Evolutionary conservation across 495 filamentous ascomycete genomes (phyloP).

Genomic region (Trichoderma erinaceum): DNA sequence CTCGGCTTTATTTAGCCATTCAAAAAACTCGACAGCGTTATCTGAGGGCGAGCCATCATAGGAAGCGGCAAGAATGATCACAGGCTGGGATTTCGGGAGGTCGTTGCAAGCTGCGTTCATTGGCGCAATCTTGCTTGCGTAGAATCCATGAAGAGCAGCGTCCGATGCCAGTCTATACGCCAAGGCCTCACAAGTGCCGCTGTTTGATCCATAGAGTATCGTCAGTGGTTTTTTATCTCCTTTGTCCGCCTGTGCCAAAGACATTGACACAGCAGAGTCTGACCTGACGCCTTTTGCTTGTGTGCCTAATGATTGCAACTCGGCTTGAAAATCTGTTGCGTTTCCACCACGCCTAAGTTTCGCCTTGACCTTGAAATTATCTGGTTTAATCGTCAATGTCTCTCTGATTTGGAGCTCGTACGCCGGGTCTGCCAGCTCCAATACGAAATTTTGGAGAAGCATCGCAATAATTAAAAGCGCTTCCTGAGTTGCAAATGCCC

Average conservation of each 20-base stretch:
- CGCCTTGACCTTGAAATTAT: slow-evolving; percentile 57
- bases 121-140: slow-evolving; percentile 31
- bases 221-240: slow-evolving; percentile 31
- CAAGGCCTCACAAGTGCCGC: slow-evolving; percentile 61
- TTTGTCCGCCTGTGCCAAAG: too few relatives aligned
- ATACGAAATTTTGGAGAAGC: slow-evolving; percentile 51
- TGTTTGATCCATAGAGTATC: slow-evolving; percentile 63
- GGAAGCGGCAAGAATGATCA: slow-evolving; percentile 54
- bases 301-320: slow-evolving; percentile 31
- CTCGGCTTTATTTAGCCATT: slow-evolving; percentile 50
- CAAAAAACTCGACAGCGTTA: slow-evolving; percentile 59
- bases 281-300: slow-evolving; percentile 25
- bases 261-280: not conserved
- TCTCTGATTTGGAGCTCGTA: slow-evolving; percentile 57
- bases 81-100: slow-evolving; percentile 49
- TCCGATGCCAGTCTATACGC: slow-evolving; percentile 51
- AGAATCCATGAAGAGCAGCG: slow-evolving; percentile 46
- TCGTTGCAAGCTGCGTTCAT: slow-evolving; percentile 53
- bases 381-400: slow-evolving; percentile 65
- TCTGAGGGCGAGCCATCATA: slow-evolving; percentile 62
- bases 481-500: slow-evolving; percentile 54
- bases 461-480: slow-evolving; percentile 41
- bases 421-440: slow-evolving; percentile 42
- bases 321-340: slow-evolving; percentile 44
- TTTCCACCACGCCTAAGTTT: slow-evolving; percentile 49